A percentile compares a stretch with the other conserved stretches of the same genome.
phyloP scores from a whole-genome alignment of 805 yeast species.

The Sporopachydermia quercuum region DNA sequence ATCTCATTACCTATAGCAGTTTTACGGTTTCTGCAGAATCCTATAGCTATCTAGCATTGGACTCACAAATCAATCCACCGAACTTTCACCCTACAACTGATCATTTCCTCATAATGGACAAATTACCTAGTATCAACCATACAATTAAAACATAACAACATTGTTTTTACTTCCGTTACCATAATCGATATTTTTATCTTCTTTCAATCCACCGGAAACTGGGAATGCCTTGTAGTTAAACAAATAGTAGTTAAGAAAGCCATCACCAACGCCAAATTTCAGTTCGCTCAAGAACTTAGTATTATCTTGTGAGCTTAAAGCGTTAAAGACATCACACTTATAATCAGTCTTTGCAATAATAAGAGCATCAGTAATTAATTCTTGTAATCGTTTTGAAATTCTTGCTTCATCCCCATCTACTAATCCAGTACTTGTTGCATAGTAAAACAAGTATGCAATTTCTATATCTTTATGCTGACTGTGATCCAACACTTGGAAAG shows the following conservation, averaged over 20 bases:
- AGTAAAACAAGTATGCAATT: constrained; percentile 81
- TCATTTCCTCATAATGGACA: too few species aligned
- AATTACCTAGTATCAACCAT: too few species aligned
- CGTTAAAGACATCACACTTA: constrained; percentile 80
- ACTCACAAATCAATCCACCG: too few species aligned
- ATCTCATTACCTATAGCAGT: too few species aligned
- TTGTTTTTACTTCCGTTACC: constrained; percentile 71
- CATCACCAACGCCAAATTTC: constrained; percentile 91
- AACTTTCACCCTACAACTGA: too few species aligned
- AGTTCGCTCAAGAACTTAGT: constrained; percentile 64
- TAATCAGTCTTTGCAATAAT: constrained; percentile 42
- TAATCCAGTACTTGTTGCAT: constrained; percentile 58
- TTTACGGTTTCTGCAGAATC: too few species aligned
- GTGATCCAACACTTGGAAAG: constrained; percentile 68
- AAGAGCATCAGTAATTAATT: constrained; percentile 59
- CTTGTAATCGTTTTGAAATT: constrained; percentile 43
- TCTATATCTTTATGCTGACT: constrained; percentile 51
- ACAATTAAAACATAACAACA: constrained; percentile 70
- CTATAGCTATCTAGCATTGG: too few species aligned
- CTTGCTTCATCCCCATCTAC: constrained; percentile 20
- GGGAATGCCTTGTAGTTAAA: constrained; percentile 82
- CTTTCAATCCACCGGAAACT: constrained; percentile 64
- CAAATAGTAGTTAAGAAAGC: constrained; percentile 75
- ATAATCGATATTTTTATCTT: constrained; percentile 34
- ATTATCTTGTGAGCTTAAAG: constrained; percentile 83